Conservation (phyloP, 202 grass and related monocot species). For the Dendrocalamus latiflorus region DNA sequence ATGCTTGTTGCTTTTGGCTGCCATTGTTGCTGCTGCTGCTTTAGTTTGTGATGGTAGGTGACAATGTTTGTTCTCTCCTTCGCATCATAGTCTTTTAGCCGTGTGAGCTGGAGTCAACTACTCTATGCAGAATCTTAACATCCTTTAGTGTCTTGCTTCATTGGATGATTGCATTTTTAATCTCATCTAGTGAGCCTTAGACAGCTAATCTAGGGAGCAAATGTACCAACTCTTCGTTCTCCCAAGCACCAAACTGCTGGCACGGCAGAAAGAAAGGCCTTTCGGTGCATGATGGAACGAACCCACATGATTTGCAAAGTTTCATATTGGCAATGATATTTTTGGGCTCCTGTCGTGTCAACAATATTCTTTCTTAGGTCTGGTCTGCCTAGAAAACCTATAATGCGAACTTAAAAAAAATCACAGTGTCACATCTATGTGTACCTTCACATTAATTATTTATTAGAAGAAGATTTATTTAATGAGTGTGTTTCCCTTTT, state of each 20-base stretch:
- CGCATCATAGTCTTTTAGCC: background rate
- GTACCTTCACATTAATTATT: background rate
- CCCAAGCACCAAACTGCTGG: constrained; percentile 20
- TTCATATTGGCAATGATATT: background rate
- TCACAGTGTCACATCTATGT: too few species aligned
- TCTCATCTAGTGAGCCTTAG: background rate
- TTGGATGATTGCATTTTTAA: constrained; percentile 2
- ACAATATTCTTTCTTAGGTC: background rate
- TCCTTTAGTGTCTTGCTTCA: background rate
- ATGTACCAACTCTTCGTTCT: background rate
- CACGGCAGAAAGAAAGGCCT: background rate
- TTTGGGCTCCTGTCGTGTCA: background rate
- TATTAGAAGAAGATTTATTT: background rate
- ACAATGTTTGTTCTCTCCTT: background rate
- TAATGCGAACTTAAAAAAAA: background rate
- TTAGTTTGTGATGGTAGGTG: background rate
- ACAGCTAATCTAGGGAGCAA: background rate
- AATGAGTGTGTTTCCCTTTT: background rate
- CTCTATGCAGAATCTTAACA: constrained; percentile 28
- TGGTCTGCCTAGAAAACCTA: background rate
- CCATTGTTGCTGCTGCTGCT: background rate
- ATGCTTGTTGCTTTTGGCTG: background rate
- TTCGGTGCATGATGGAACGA: constrained; percentile 16
- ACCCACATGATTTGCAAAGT: background rate
- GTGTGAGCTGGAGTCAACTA: constrained; percentile 28